A percentile compares a stretch with the other conserved stretches of the same genome.
Evolutionary conservation across 306 rosid genomes (phyloP).

Genomic region (Vigna hirtella): DNA sequence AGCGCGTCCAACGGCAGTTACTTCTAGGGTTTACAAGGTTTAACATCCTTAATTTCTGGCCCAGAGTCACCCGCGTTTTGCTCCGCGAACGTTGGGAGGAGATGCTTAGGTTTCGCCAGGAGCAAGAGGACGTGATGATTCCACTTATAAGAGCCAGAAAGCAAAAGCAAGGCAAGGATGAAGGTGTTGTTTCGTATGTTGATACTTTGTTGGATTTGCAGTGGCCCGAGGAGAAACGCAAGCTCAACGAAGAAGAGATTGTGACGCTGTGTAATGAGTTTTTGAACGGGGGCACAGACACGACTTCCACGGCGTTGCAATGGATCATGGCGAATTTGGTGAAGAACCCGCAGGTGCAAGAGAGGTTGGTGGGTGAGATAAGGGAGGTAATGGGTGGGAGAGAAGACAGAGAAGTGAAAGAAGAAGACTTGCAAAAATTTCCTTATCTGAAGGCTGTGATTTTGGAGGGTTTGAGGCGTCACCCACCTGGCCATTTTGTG

Average conservation of each 20-base stretch:
- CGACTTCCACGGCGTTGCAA: constrained; percentile 48
- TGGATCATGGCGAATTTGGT: constrained; percentile 65
- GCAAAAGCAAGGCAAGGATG: background rate
- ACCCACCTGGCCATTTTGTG: constrained; percentile 55
- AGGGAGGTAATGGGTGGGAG: background rate
- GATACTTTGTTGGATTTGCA: constrained; percentile 52
- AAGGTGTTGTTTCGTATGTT: constrained; percentile 31
- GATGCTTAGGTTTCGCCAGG: background rate
- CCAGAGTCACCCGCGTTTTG: background rate
- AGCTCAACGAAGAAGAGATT: constrained; percentile 33
- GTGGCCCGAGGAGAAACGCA: constrained; percentile 49
- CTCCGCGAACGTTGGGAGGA: constrained; percentile 32
- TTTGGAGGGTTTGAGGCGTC: constrained; percentile 53
- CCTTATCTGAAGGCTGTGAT: constrained; percentile 48
- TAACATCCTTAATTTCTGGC: constrained; percentile 31
- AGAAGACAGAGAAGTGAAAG: constrained; percentile 35
- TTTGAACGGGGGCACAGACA: constrained; percentile 47
- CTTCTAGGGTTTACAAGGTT: background rate
- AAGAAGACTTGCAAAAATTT: constrained; percentile 45
- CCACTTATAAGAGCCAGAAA: constrained; percentile 15
- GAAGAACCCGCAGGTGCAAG: constrained; percentile 46
- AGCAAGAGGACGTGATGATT: constrained; percentile 5
- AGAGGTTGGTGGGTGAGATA: constrained; percentile 44
- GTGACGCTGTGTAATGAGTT: constrained; percentile 48
- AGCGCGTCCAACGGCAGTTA: constrained; percentile 7